Evolutionary conservation across 2,329 filamentous ascomycete genomes (phyloP).

Genomic region (Westerdykella aurantiaca): DNA sequence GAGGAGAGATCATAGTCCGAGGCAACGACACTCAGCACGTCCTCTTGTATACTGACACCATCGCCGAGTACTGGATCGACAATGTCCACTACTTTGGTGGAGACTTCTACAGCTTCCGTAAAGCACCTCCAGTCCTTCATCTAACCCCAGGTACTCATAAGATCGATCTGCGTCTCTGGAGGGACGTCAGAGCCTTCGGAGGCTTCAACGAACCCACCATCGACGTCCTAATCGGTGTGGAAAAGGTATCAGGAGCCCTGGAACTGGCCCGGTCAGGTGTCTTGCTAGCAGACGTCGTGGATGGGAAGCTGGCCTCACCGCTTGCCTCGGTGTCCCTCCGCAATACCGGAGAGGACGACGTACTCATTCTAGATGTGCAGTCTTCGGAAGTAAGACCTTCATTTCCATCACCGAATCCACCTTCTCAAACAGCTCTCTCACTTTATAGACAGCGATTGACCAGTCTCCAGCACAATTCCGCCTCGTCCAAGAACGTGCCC

Average conservation of each 20-base stretch:
- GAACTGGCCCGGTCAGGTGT: slow-evolving; percentile 33
- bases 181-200: slow-evolving; percentile 54
- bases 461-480: slow-evolving; percentile 9
- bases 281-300: slow-evolving; percentile 49
- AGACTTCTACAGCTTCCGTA: slow-evolving; percentile 50
- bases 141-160: slow-evolving; percentile 47
- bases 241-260: slow-evolving; percentile 18
- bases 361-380: slow-evolving; percentile 32
- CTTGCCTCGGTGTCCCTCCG: slow-evolving; percentile 47
- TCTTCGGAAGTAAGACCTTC: slow-evolving; percentile 25
- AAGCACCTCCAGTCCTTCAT: slow-evolving; percentile 46
- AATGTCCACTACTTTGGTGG: slow-evolving; percentile 51
- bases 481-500: slow-evolving; percentile 1
- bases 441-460: slow-evolving; percentile 8
- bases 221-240: slow-evolving; percentile 32
- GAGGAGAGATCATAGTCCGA: slow-evolving; percentile 44
- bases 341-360: slow-evolving; percentile 38
- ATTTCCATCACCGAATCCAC: slow-evolving; percentile 1
- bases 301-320: slow-evolving; percentile 43
- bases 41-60: slow-evolving; percentile 43
- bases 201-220: slow-evolving; percentile 46
- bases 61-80: slow-evolving; percentile 52
- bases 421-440: slow-evolving; percentile 12
- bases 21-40: slow-evolving; percentile 33
- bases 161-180: slow-evolving; percentile 49